phyloP scores from a whole-genome alignment of 176 grass and related monocot genomes.

The Typha latifolia region DNA sequence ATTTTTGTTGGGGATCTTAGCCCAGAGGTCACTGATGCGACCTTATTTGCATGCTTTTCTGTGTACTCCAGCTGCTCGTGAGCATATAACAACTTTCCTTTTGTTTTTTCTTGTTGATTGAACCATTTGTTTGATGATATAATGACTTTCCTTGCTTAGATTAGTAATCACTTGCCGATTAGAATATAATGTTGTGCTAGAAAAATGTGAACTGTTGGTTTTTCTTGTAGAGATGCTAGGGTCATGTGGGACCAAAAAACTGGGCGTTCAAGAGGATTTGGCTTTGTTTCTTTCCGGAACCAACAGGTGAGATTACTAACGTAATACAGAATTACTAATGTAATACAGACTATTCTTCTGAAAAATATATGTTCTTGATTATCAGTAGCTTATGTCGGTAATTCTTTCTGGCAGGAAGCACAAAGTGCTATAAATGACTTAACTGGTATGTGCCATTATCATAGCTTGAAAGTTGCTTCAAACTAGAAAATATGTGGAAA shows the following conservation, averaged over 20 bases:
- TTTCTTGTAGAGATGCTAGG: conserved; percentile 70
- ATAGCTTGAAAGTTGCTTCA: neutral
- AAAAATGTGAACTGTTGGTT: too few species aligned
- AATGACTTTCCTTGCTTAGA: too few species aligned
- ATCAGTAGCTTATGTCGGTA: conserved; percentile 17
- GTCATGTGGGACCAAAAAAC: conserved; percentile 99
- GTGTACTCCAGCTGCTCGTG: conserved; percentile 86
- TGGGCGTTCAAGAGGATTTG: conserved; percentile 88
- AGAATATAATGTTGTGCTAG: too few species aligned
- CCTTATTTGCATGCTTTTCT: conserved; percentile 85
- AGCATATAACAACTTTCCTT: conserved; percentile 20
- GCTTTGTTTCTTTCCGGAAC: conserved; percentile 96
- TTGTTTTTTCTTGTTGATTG: conserved; percentile 2
- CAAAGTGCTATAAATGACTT: conserved; percentile 94
- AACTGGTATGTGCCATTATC: conserved; percentile 36
- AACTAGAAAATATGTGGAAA: neutral
- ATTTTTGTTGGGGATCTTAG: conserved; percentile 97
- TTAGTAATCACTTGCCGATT: too few species aligned
- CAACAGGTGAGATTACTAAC: conserved; percentile 55
- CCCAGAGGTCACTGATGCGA: conserved; percentile 89
- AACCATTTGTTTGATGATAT: neutral
- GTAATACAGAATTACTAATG: neutral
- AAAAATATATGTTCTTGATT: neutral
- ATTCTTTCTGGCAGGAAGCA: conserved; percentile 62
- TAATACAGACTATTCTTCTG: neutral